A percentile compares a stretch with the other conserved stretches of the same genome.
Evolutionary conservation across 2,329 filamentous ascomycete genomes (phyloP).

Genomic region (Emmonsia crescens): DNA sequence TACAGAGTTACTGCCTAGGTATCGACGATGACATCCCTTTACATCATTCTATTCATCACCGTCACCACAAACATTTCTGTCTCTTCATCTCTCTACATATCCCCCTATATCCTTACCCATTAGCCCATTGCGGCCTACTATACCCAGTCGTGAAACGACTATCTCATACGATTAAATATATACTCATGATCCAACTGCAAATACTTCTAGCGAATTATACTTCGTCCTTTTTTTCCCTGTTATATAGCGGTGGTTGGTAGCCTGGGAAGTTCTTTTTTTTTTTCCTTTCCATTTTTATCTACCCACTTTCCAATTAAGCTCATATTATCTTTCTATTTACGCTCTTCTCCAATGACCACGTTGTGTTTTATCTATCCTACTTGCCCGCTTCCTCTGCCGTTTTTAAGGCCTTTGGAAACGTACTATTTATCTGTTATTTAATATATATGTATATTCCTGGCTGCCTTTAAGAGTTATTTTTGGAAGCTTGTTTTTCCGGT

Average conservation of each 20-base stretch:
- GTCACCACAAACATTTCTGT: no score
- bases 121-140: not conserved
- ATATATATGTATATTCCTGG: not conserved
- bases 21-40: constrained; percentile 27
- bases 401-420: no score
- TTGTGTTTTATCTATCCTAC: not conserved
- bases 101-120: not conserved
- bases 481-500: not conserved
- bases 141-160: not conserved
- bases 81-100: not conserved
- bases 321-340: not conserved
- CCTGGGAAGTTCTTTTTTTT: not conserved
- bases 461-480: not conserved
- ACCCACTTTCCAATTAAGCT: not conserved
- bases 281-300: not conserved
- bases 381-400: not conserved
- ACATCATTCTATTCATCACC: not conserved
- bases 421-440: not conserved
- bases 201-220: not conserved
- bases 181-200: not conserved
- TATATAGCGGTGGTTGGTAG: not conserved
- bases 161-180: not conserved
- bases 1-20: constrained; percentile 34
- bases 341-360: not conserved
- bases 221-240: not conserved